Conservation (phyloP, 2,329 filamentous ascomycete species). For the Pseudopithomyces chartarum region DNA sequence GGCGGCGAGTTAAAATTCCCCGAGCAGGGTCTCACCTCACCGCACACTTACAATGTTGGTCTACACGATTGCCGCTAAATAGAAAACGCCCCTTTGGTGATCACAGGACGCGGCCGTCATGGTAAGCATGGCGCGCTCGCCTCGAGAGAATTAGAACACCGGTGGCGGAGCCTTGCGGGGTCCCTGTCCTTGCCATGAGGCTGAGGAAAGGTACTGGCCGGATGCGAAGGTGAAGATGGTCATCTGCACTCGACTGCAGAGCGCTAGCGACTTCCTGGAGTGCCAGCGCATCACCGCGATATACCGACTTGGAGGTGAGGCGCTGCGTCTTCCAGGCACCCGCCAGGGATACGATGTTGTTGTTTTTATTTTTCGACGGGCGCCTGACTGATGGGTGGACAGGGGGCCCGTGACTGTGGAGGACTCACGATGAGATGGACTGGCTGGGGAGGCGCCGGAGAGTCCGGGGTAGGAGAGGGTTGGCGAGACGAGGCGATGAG, state of each 20-base stretch:
- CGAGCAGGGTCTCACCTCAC: background rate
- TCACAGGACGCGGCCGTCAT: constrained; percentile 44
- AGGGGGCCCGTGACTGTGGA: constrained; percentile 7
- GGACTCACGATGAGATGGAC: background rate
- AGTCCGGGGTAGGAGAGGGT: constrained; percentile 25
- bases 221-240: constrained; percentile 42
- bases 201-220: constrained; percentile 35
- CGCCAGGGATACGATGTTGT: constrained; percentile 26
- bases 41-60: too few relatives aligned
- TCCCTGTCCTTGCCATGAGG: constrained; percentile 40
- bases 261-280: constrained; percentile 30
- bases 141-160: constrained; percentile 21
- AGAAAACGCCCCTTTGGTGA: constrained; percentile 20
- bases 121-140: constrained; percentile 38
- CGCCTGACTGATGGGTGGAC: constrained; percentile 29
- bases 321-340: constrained; percentile 40
- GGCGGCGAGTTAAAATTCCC: constrained; percentile 30
- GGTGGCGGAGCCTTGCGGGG: constrained; percentile 32
- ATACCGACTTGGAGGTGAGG: constrained; percentile 38
- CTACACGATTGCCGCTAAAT: constrained; percentile 24
- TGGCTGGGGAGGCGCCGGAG: constrained; percentile 21
- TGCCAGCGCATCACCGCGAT: constrained; percentile 45
- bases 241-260: constrained; percentile 25
- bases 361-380: constrained; percentile 27
- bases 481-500: constrained; percentile 1